Evolutionary conservation across 2,329 filamentous ascomycete genomes (phyloP).

Genomic region (Monosporascus sp.): DNA sequence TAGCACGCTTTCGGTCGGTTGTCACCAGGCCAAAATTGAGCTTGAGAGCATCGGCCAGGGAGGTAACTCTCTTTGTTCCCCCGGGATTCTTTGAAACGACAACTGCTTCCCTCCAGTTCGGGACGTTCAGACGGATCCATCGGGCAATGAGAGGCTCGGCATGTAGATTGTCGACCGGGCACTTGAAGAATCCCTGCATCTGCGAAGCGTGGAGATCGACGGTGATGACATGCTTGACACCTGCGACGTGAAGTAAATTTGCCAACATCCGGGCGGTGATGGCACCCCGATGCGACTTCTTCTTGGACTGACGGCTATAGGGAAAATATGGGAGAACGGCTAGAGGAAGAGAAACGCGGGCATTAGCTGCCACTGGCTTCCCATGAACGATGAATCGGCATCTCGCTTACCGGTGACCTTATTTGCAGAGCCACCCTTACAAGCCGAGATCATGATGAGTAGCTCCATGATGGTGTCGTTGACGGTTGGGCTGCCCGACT

Average conservation of each 20-base stretch:
- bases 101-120: constrained; percentile 83
- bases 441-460: constrained; percentile 97
- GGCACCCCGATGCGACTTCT: constrained; percentile 93
- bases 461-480: constrained; percentile 99
- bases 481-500: constrained; percentile 92
- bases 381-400: not conserved
- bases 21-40: constrained; percentile 97
- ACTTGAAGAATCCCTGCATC: constrained; percentile 99
- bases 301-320: constrained; percentile 99
- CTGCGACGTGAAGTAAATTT: constrained; percentile 87
- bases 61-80: constrained; percentile 94
- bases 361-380: constrained; percentile 9
- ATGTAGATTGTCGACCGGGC: constrained; percentile 94
- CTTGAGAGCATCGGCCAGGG: constrained; percentile 90
- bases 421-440: constrained; percentile 94
- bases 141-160: constrained; percentile 92
- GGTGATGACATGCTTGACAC: constrained; percentile 95
- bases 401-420: constrained; percentile 77
- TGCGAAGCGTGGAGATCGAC: constrained; percentile 96
- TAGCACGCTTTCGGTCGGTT: constrained; percentile 65
- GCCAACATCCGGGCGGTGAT: constrained; percentile 97
- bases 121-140: constrained; percentile 89
- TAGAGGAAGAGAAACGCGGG: constrained; percentile 28
- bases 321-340: constrained; percentile 92
- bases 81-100: constrained; percentile 98